Conservation (phyloP, 208 protist species). For the Trypanosoma grayi region DNA sequence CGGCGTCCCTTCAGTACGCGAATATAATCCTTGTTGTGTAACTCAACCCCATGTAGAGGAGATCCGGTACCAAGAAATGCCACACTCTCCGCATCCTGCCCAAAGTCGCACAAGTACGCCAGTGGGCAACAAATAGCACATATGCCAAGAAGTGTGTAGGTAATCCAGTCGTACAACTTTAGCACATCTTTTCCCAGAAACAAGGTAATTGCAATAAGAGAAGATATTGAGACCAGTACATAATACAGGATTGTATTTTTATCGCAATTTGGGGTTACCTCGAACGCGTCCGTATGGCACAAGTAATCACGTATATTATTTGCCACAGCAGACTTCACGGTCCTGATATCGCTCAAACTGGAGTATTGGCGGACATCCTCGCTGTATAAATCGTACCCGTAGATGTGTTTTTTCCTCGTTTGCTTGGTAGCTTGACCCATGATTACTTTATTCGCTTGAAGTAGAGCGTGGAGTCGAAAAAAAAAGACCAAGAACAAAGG, state of each 20-base stretch:
- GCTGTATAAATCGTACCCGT: conserved; percentile 72
- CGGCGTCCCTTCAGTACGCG: conserved; percentile 32
- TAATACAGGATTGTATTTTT: neutral
- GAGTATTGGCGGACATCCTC: conserved; percentile 60
- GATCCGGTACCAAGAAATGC: conserved; percentile 7
- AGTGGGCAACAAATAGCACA: neutral
- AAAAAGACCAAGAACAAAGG: conserved; percentile 18
- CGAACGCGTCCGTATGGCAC: conserved; percentile 16
- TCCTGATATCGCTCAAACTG: conserved; percentile 38
- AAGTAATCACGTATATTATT: conserved; percentile 31
- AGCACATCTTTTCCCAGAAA: conserved; percentile 9
- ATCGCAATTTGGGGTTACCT: neutral
- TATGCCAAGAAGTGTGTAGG: conserved; percentile 1
- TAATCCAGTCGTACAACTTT: neutral
- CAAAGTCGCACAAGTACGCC: neutral
- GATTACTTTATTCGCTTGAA: neutral
- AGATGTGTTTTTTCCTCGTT: conserved; percentile 26
- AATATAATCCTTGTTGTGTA: conserved; percentile 13
- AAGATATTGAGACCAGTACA: neutral
- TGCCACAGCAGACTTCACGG: conserved; percentile 23
- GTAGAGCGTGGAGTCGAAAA: conserved; percentile 3
- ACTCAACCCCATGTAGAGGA: neutral
- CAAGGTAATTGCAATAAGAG: neutral
- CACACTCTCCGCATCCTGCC: neutral
- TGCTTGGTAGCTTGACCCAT: conserved; percentile 9